These are phyloP conservation scores for Lentinus brumalis DNA, from an alignment of 768 basidiomycete species.

Conservation along the genomic window DNA sequence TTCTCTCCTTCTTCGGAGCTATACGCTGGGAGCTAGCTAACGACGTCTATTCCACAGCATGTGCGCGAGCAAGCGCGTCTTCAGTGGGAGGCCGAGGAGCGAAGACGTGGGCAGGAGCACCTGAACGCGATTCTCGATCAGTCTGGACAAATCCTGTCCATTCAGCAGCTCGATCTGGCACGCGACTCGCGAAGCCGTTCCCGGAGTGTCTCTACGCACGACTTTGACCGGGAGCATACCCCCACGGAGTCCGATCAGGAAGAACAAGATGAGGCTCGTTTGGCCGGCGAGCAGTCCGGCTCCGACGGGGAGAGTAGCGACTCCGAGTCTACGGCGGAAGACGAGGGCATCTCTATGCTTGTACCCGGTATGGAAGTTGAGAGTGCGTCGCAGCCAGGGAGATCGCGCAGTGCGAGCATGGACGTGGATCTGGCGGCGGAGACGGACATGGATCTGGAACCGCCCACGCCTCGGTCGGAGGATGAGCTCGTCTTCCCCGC, in stretches of 20 bases:
- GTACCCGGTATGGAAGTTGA: neutral
- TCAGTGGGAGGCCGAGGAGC: constrained; percentile 73
- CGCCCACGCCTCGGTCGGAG: neutral
- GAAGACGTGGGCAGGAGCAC: constrained; percentile 78
- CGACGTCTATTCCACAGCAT: constrained; percentile 46
- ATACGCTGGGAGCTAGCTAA: neutral
- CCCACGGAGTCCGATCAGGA: constrained; percentile 31
- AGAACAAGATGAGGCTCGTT: constrained; percentile 22
- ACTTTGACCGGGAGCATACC: constrained; percentile 16
- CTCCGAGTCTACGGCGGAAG: neutral
- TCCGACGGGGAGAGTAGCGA: constrained; percentile 38
- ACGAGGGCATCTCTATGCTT: constrained; percentile 16
- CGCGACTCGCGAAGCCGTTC: constrained; percentile 51
- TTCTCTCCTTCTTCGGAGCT: neutral
- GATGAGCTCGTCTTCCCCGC: no score
- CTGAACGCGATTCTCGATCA: constrained; percentile 89
- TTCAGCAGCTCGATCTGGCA: constrained; percentile 71
- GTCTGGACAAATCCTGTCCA: constrained; percentile 82
- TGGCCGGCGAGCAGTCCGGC: constrained; percentile 32
- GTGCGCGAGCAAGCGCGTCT: constrained; percentile 70
- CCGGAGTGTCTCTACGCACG: constrained; percentile 37
- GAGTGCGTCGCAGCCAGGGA: neutral
- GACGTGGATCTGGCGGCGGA: constrained; percentile 1
- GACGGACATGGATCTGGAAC: no score
- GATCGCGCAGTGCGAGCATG: neutral